Evolutionary conservation across 306 rosid genomes (phyloP), one percentile per base, ranked within the genome.

Genomic region (Cicer yamashitae): DNA sequence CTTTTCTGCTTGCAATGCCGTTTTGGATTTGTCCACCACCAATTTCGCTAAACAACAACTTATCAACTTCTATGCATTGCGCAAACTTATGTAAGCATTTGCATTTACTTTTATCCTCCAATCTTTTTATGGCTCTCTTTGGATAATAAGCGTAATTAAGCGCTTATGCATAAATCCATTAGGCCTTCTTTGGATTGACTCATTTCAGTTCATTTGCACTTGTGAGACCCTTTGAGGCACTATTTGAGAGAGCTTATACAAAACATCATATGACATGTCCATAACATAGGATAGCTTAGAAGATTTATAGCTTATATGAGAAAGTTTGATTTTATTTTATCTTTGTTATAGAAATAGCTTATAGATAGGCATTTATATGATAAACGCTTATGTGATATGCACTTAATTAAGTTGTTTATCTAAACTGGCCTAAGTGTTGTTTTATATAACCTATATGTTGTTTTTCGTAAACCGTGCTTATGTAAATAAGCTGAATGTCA

Each of bases 1-100:
- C 2, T 62, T 77, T 52, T 87, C 94, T 73, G 86, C 93, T 10
- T 93, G 96, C 79, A 89, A 89, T 77, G 93, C 98, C 47, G 72
- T 89, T 5, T 65, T 93, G 77, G 93, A 93, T 77, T 79, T 93
- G 78, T 82, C 88, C 56, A 81, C 86, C 4, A 88, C 93, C 15
- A 51, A 54, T 8, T 22, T 74, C 17, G 96, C 87, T 0, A 85
- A 87, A 40, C 87, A 71, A 17, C 70, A 87, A 22, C 83, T 93
- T 22, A 56, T 89, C 70, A 67, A 74, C 10, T 46, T 78, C 78
- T 84, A 79, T 50, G 87, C 89, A 0, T 51, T 89, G 78, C 82
- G 86, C 67, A 69, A 79, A 75, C 78, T 93, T 14, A 84, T 91
- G 96, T 91, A 81, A 89, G 91, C 81, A 12, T 67, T 75, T 25